These are phyloP conservation scores for Cercospora nicotianae DNA, from an alignment of 2,329 filamentous ascomycete genomes.

Conservation along the genomic window DNA sequence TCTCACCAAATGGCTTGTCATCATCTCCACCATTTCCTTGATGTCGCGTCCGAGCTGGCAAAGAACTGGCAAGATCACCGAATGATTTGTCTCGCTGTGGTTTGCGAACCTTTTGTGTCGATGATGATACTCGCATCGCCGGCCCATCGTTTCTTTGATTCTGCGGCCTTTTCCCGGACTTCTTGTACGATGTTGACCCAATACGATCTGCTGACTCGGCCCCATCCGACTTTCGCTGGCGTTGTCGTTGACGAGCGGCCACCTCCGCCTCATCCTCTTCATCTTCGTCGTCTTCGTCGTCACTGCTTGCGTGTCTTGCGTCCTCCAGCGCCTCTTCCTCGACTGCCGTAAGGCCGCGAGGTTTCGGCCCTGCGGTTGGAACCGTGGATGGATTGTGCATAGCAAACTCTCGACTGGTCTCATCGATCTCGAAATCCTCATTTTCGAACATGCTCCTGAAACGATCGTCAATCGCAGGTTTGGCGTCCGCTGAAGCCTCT, in stretches of 20 bases:
- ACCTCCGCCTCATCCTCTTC: conserved; percentile 26
- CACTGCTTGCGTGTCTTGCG: conserved; percentile 31
- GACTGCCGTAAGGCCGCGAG: conserved; percentile 57
- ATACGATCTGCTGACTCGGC: conserved; percentile 53
- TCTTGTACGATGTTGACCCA: conserved; percentile 66
- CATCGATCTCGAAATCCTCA: conserved; percentile 88
- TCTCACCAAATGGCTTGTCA: conserved; percentile 51
- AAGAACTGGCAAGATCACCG: conserved; percentile 52
- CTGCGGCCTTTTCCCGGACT: conserved; percentile 52
- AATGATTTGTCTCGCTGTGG: conserved; percentile 57
- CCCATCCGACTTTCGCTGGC: conserved; percentile 41
- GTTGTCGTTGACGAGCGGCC: conserved; percentile 40
- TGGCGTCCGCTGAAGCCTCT: conserved; percentile 35
- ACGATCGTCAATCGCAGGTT: conserved; percentile 71
- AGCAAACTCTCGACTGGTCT: conserved; percentile 81
- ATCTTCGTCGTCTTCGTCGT: conserved; percentile 41
- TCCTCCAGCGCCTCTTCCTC: conserved; percentile 59
- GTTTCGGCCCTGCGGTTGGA: conserved; percentile 38
- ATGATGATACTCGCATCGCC: conserved; percentile 60
- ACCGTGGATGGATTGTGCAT: conserved; percentile 84
- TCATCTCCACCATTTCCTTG: conserved; percentile 33
- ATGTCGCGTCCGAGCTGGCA: conserved; percentile 34
- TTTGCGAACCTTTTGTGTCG: conserved; percentile 38
- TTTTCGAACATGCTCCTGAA: conserved; percentile 90
- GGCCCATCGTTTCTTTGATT: conserved; percentile 40